Evolutionary conservation across 2,329 filamentous ascomycete species (phyloP).

Genomic region (Colletotrichum tofieldiae): DNA sequence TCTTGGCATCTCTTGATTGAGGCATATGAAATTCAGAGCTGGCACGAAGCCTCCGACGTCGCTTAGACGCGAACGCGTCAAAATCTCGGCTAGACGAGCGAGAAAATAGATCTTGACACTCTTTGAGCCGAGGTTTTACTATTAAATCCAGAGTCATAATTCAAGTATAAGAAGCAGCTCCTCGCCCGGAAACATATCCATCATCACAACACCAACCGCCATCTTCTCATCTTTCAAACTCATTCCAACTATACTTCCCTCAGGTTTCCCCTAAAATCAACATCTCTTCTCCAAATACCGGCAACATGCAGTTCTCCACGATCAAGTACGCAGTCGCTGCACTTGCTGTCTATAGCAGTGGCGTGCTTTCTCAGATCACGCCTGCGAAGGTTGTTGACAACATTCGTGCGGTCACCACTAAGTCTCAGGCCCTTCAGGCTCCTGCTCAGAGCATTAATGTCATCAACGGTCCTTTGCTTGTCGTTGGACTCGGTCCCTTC

Average conservation of each 20-base stretch:
- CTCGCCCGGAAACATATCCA: neutral
- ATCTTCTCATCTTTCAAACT: neutral
- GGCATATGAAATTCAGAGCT: neutral
- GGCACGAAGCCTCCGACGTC: neutral
- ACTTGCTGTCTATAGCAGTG: slow-evolving; percentile 42
- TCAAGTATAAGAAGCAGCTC: slow-evolving; percentile 6
- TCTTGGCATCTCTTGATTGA: neutral
- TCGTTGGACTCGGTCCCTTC: slow-evolving; percentile 50
- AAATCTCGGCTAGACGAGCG: neutral
- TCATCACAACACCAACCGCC: neutral
- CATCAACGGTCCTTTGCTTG: slow-evolving; percentile 48
- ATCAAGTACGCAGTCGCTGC: slow-evolving; percentile 41
- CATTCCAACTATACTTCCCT: neutral
- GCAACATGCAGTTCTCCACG: slow-evolving; percentile 43
- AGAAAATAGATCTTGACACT: accelerated
- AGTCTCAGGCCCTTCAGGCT: slow-evolving; percentile 47
- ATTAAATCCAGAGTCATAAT: neutral
- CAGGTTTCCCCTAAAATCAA: neutral
- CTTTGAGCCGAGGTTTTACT: accelerated
- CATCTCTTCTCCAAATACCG: slow-evolving; percentile 3
- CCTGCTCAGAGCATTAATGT: slow-evolving; percentile 49
- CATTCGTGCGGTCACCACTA: slow-evolving; percentile 47
- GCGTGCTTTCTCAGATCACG: slow-evolving; percentile 43
- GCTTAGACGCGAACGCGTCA: neutral
- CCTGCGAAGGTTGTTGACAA: slow-evolving; percentile 45